Percentiles rank a stretch among this genome's conserved stretches.
Evolutionary conservation across 345 rosid species (phyloP).

Genomic region (Salix purpurea): DNA sequence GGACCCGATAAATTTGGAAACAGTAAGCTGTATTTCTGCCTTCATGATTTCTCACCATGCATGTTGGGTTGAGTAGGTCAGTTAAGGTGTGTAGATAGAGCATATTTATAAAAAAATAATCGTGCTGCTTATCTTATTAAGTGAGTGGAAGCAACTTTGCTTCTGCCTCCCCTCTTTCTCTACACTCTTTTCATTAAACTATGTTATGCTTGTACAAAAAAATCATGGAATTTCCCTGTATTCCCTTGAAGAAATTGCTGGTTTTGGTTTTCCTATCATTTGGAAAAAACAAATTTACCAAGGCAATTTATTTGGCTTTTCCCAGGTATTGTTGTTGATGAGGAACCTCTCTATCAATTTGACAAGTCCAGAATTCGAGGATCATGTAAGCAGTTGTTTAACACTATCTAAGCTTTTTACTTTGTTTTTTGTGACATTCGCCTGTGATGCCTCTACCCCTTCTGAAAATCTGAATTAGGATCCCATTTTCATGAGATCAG

Average conservation of each 20-base stretch:
- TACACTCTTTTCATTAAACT: not conserved
- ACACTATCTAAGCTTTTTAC: not conserved
- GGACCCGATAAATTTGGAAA: slow-evolving; percentile 79
- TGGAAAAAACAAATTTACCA: not conserved
- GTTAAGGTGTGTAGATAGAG: not conserved
- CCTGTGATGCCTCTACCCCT: not conserved
- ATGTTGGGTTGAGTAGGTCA: too few relatives aligned
- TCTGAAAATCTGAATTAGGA: not conserved
- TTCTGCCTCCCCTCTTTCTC: not conserved
- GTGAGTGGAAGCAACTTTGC: not conserved
- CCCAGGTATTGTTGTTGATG: slow-evolving; percentile 70
- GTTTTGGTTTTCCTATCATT: not conserved
- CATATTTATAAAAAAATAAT: not conserved
- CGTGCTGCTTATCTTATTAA: not conserved
- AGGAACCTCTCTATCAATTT: slow-evolving; percentile 70
- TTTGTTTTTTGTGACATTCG: not conserved
- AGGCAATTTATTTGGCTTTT: slow-evolving; percentile 11
- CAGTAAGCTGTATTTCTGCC: slow-evolving; percentile 39
- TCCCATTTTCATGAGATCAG: not conserved
- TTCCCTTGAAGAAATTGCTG: not conserved
- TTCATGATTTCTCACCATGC: not conserved
- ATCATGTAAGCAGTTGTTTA: slow-evolving; percentile 52
- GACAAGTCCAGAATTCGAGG: slow-evolving; percentile 70
- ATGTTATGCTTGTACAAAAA: not conserved
- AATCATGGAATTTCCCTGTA: too few relatives aligned